These are phyloP conservation scores for Talaromyces rugulosus DNA, from an alignment of 2,329 filamentous ascomycete species.

Conservation along the genomic window DNA sequence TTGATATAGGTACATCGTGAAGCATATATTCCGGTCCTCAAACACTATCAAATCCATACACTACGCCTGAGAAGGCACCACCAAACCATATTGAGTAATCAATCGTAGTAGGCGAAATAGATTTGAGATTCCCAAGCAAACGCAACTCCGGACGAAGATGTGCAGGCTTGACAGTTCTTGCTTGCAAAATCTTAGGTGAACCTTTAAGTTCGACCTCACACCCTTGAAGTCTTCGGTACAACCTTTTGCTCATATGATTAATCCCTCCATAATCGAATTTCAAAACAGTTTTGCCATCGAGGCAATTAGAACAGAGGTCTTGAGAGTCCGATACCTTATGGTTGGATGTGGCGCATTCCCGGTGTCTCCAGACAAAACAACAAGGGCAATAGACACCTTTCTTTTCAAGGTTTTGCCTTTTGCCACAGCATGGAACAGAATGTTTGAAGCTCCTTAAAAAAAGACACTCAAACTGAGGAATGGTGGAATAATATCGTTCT, in stretches of 20 bases:
- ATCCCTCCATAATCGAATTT: constrained; percentile 16
- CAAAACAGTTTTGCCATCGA: background rate
- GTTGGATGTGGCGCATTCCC: constrained; percentile 1
- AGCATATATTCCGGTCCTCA: no score
- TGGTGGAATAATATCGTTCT: constrained; percentile 19
- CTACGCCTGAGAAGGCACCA: background rate
- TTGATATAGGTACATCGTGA: no score
- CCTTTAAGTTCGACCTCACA: constrained; percentile 10
- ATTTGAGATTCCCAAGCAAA: constrained; percentile 13
- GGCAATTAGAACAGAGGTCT: background rate
- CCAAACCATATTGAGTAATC: constrained; percentile 1
- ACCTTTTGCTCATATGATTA: constrained; percentile 8
- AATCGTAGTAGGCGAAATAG: constrained; percentile 13
- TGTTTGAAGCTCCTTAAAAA: background rate
- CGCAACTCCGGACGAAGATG: constrained; percentile 19
- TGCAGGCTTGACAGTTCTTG: constrained; percentile 12
- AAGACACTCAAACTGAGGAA: constrained; percentile 17
- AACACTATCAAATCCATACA: constrained; percentile 3
- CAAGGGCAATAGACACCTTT: background rate
- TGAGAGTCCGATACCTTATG: background rate
- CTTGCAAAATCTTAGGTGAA: constrained; percentile 12
- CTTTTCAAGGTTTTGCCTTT: background rate
- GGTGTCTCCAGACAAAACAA: background rate
- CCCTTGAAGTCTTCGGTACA: constrained; percentile 11
- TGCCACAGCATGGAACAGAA: background rate